Conservation (phyloP, 805 yeast species). For the Yarrowia keelungensis region DNA sequence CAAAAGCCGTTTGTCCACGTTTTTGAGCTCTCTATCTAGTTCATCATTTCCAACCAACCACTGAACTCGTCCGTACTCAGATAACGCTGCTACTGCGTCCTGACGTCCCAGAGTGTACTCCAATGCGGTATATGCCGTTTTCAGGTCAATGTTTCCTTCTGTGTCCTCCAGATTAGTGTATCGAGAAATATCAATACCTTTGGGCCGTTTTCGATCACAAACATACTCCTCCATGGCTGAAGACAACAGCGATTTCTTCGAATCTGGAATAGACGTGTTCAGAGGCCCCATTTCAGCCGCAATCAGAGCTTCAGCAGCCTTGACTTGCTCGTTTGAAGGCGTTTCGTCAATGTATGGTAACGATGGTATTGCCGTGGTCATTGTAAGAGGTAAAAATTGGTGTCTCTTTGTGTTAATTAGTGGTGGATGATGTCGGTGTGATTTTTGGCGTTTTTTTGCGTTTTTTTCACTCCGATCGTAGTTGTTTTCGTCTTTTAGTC, state of each 20-base stretch:
- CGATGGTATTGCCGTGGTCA: neutral
- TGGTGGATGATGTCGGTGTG: no score
- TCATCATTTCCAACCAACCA: constrained; percentile 49
- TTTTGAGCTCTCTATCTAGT: constrained; percentile 44
- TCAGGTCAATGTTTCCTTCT: constrained; percentile 41
- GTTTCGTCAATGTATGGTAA: constrained; percentile 39
- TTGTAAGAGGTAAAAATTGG: neutral
- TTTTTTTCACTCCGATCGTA: no score
- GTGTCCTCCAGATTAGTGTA: constrained; percentile 45
- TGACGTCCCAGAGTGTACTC: constrained; percentile 45
- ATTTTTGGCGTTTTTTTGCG: no score
- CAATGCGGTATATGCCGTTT: constrained; percentile 45
- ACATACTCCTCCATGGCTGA: constrained; percentile 37
- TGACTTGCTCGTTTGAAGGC: constrained; percentile 27
- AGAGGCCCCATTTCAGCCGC: constrained; percentile 25
- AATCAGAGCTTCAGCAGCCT: constrained; percentile 27
- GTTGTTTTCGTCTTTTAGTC: no score
- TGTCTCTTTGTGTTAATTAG: neutral
- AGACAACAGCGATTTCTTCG: constrained; percentile 1
- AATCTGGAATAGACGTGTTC: constrained; percentile 12
- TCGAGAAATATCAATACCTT: constrained; percentile 45
- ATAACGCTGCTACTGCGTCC: constrained; percentile 46
- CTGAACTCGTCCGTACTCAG: constrained; percentile 47
- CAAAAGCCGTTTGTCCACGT: constrained; percentile 42
- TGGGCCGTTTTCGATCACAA: constrained; percentile 8